Base-by-base conservation (phyloP, 2,329 filamentous ascomycete genomes). In the Stemphylium vesicarium region DNA sequence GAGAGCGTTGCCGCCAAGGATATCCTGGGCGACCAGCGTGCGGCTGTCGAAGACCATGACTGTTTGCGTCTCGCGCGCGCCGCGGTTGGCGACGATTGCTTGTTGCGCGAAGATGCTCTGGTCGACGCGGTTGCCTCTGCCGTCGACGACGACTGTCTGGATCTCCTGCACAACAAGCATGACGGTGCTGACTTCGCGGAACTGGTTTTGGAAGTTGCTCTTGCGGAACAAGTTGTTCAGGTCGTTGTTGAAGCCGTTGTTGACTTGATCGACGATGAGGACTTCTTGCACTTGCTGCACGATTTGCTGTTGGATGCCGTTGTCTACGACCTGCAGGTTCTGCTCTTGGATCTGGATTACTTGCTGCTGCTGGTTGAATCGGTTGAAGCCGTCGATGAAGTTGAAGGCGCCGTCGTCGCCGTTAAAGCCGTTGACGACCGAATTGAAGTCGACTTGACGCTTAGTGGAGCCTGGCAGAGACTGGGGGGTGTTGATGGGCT, bases 201-300 rank as follows among this genome's bases (percentile, higher is more conserved):
- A 56, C 31, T 65, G 48, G 44, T 65, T 66, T 39, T 56, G 53
- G 53, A 63, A 65, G 64, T 62, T 68, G 42, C 56, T 46, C 59
- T 69, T 68, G 53, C 70, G 64, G 65, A 71, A 70, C 12, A 71
- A 46, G 62, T 74, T 67, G 60, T 74, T 74, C 41, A 72, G 18
- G 44, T 66, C 54, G 32, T 64, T 68, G 56, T 67, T 67, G 63
- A 65, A 65, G 31, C 65, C 63, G 44, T 71, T 67, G 51, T 69
- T 61, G 55, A 68, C 58, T 31, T 71, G 60, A 51, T 73, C 59
- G 32, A 72, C 60, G 40, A 72, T 55, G 18, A 73, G 62, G 20
- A 70, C 63, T 45, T 73, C 45, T 38, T 71, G 55, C 15, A 64
- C 69, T 39, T 71, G 64, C 56, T 72, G 62, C 10, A 72, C 52